These are phyloP conservation scores for Xylaria sp. DNA, from an alignment of 2,329 filamentous ascomycete species.

Conservation along the genomic window DNA sequence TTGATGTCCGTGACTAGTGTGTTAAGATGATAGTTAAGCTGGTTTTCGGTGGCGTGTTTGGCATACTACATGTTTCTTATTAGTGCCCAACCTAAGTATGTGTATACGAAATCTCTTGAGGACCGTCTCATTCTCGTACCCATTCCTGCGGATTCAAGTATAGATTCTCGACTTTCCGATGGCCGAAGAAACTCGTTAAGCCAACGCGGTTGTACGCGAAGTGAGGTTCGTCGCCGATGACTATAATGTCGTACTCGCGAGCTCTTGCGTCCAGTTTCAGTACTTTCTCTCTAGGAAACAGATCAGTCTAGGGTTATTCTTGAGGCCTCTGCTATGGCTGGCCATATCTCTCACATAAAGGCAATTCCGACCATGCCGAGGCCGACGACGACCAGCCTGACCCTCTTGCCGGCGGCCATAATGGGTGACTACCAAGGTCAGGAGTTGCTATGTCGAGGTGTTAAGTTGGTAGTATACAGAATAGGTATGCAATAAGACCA, in stretches of 20 bases:
- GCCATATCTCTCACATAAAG: conserved; percentile 75
- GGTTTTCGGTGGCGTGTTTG: conserved; percentile 68
- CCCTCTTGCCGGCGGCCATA: conserved; percentile 62
- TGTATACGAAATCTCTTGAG: background rate
- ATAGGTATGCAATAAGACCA: background rate
- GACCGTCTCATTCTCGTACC: conserved; percentile 58
- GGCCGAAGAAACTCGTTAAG: conserved; percentile 88
- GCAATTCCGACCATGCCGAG: conserved; percentile 92
- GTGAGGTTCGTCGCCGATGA: conserved; percentile 89
- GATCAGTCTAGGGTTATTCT: background rate
- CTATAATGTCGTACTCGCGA: conserved; percentile 81
- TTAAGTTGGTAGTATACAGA: conserved; percentile 1
- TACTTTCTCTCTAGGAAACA: conserved; percentile 77
- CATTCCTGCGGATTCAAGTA: conserved; percentile 88
- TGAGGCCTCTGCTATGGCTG: background rate
- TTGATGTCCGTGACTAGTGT: conserved; percentile 77
- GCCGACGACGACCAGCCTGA: conserved; percentile 83
- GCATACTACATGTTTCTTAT: conserved; percentile 64
- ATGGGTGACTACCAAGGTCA: conserved; percentile 43
- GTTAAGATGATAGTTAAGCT: conserved; percentile 80
- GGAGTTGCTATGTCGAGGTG: conserved; percentile 32
- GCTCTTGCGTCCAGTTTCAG: conserved; percentile 83
- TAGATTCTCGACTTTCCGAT: conserved; percentile 85
- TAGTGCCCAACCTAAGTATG: background rate
- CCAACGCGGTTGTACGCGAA: conserved; percentile 93